Percentiles rank a stretch among this genome's conserved stretches.
Evolutionary conservation across 2,329 filamentous ascomycete species (phyloP).

Genomic region (Penicillium griseofulvum): DNA sequence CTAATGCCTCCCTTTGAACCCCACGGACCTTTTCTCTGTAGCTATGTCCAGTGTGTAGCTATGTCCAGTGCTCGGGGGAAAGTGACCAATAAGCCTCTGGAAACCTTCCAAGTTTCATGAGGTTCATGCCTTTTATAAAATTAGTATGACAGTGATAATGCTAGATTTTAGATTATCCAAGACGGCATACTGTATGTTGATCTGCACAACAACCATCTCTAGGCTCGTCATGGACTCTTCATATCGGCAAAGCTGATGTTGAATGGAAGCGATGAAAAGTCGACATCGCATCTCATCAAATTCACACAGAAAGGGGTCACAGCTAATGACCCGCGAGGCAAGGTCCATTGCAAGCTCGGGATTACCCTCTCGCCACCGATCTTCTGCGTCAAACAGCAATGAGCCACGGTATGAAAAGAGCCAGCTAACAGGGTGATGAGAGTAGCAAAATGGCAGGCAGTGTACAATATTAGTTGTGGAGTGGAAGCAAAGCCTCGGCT

Average conservation of each 20-base stretch:
- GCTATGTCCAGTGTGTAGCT: too few relatives aligned
- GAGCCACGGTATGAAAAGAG: constrained; percentile 7
- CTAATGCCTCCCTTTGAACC: constrained; percentile 12
- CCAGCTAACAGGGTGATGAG: constrained; percentile 7
- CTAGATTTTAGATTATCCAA: background rate
- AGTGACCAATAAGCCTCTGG: constrained; percentile 18
- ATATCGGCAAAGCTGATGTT: constrained; percentile 11
- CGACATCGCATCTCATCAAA: constrained; percentile 13
- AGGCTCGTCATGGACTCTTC: constrained; percentile 10
- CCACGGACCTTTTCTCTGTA: constrained; percentile 18
- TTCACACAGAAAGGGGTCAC: constrained; percentile 7
- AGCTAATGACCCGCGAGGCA: constrained; percentile 2
- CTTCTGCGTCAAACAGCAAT: constrained; percentile 15
- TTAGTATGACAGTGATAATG: constrained; percentile 16
- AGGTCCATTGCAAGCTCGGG: constrained; percentile 12
- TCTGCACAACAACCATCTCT: constrained; percentile 8
- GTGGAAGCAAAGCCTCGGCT: too few relatives aligned
- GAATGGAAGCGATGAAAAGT: constrained; percentile 15
- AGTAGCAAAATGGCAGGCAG: too few relatives aligned
- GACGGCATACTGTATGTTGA: background rate
- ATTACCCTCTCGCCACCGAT: constrained; percentile 9
- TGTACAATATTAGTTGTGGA: too few relatives aligned
- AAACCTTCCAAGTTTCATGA: constrained; percentile 14
- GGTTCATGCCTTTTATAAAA: constrained; percentile 20
- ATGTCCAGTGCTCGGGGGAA: constrained; percentile 10